Base-by-base conservation (phyloP, 1,284 basidiomycete species). In the Irpex sp. region DNA sequence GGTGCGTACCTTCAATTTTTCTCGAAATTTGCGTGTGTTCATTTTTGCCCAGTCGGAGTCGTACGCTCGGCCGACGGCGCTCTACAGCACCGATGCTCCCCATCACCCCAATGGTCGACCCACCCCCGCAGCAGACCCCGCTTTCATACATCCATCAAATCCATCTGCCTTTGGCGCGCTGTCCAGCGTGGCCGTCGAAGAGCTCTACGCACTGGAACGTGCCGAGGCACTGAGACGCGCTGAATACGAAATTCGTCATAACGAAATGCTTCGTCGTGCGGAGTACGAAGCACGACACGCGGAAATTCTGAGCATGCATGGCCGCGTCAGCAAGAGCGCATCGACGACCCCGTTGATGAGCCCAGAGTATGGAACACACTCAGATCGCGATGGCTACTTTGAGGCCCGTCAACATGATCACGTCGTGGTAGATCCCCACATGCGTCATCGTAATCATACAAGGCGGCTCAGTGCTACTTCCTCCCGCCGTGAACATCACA, bases 161-260 rank as follows among this genome's bases (percentile, higher is more conserved):
- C 76, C 82, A 8, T 82, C 86, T n/a, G 83, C 91, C 0, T 88
- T 91, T 68, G 84, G 83, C 15, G 85, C 93, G 0, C 78, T 96
- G 31, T 93, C 92, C 8, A 87, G 84, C 19, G 84, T 93, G 47
- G 93, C 94, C 1, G 91, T 94, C 75, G 92, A 93, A 63, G 92
- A 96, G 75, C 83, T 96, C 0, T 89, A 91, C 71, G 86, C 88
- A 67, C 84, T 96, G n/a, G 94, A 96, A 75, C 87, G 88, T 47
- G 83, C 89, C 67, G 94, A 96, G 74, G 91, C 93, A 1, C 75
- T 89, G 54, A 84, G 94, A 26, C 82, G 94, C 47, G 93, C 92
- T 5, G 91, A 94, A 72, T 96, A 91, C 76, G 93, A 95, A 72
- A 84, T 91, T 13, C 84, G 87, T 8, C 92, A 92, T 69, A 84